Conservation (phyloP, 306 rosid species). For the Ormosia semicastrata region DNA sequence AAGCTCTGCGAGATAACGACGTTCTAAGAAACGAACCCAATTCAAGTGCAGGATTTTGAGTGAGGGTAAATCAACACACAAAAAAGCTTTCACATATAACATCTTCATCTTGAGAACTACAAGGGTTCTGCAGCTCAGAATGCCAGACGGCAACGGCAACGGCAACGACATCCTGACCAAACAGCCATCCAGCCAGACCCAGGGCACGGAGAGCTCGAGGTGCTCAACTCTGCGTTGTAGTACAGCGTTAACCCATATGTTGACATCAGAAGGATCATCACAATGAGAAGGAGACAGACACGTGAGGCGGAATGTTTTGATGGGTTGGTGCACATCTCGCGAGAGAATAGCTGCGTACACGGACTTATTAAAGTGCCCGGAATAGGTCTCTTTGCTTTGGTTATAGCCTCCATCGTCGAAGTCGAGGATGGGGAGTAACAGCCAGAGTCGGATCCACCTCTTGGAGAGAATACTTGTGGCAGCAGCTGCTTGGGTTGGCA, state of each 20-base stretch:
- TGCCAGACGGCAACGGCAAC: not conserved
- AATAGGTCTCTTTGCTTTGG: no score
- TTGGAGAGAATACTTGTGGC: not conserved
- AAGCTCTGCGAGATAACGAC: not conserved
- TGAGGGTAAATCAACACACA: not conserved
- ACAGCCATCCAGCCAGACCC: no score
- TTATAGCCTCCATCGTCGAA: not conserved
- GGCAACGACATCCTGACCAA: no score
- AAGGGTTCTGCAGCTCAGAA: not conserved
- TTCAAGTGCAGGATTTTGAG: not conserved
- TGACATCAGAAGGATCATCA: no score
- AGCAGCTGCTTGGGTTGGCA: not conserved
- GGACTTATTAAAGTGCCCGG: no score
- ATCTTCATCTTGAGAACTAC: not conserved
- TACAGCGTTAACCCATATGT: not conserved
- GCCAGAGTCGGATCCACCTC: not conserved
- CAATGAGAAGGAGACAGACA: no score
- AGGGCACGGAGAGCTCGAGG: not conserved
- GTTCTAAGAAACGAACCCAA: accelerated
- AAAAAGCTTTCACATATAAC: not conserved
- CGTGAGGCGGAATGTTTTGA: no score
- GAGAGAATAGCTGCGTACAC: no score
- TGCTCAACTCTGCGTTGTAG: not conserved
- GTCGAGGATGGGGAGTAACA: not conserved
- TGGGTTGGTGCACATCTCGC: no score